phyloP scores from a whole-genome alignment of 208 protist species.

The Trypanosoma brucei region DNA sequence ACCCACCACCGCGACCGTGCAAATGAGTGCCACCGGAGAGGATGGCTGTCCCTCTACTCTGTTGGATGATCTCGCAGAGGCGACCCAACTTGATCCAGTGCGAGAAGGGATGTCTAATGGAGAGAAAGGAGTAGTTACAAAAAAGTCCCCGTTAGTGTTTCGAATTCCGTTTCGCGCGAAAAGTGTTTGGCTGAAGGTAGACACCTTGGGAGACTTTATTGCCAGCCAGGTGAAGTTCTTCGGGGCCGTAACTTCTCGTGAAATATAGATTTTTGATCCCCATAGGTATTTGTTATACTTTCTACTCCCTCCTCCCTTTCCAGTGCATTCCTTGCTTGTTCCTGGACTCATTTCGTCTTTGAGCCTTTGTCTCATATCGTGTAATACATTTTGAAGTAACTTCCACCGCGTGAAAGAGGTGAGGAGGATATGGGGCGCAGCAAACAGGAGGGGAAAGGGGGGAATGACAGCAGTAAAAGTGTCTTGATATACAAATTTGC shows the following conservation, averaged over 20 bases:
- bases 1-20: neutral
- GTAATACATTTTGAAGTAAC: no score
- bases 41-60: neutral
- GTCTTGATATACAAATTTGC: no score
- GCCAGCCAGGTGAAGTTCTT: conserved; percentile 16
- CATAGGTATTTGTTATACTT: no score
- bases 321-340: no score
- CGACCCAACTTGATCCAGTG: neutral
- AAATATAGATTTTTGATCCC: neutral
- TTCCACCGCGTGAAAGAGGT: no score
- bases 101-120: neutral
- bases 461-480: no score
- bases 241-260: neutral
- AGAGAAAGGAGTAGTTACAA: neutral
- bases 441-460: no score
- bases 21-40: conserved; percentile 2
- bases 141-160: neutral
- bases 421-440: no score
- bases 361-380: no score
- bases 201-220: conserved; percentile 37
- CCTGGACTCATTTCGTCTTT: no score
- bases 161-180: conserved; percentile 12
- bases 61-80: neutral
- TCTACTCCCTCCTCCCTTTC: no score
- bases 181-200: conserved; percentile 31